Percentiles rank a stretch among this genome's conserved stretches.
Evolutionary conservation across 257 asterid genomes (phyloP).

Genomic region (Solanum virginianum): DNA sequence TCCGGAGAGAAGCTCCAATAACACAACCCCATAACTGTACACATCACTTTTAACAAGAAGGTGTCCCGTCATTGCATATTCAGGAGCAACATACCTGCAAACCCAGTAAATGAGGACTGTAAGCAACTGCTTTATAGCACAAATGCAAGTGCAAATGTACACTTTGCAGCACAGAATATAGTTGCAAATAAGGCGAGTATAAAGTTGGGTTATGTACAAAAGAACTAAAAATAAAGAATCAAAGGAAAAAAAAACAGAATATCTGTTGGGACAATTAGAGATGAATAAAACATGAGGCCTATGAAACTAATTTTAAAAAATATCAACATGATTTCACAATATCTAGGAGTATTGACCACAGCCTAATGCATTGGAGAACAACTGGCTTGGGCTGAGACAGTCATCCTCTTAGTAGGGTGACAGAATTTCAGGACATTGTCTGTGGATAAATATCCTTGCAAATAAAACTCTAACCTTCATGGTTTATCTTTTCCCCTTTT

Average conservation of each 20-base stretch:
- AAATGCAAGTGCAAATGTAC: neutral
- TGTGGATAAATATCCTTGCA: neutral
- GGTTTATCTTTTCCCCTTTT: neutral
- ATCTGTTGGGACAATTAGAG: neutral
- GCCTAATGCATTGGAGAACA: neutral
- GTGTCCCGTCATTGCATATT: constrained; percentile 97
- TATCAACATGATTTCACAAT: neutral
- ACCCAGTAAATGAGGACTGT: neutral
- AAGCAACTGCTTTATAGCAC: neutral
- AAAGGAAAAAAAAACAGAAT: neutral
- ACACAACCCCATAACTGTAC: constrained; percentile 90
- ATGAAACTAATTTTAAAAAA: neutral
- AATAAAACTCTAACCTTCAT: neutral
- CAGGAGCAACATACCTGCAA: constrained; percentile 87
- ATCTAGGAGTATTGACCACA: neutral
- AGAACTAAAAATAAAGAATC: neutral
- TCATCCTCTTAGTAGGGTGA: neutral
- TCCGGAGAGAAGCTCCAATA: constrained; percentile 77
- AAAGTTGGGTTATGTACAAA: neutral
- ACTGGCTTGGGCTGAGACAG: neutral
- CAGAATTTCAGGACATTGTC: neutral
- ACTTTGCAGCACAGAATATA: neutral
- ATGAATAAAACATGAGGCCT: neutral
- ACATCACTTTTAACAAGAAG: constrained; percentile 91
- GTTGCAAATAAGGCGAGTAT: neutral